Conservation (phyloP, 2,329 filamentous ascomycete species). For the Fusarium redolens region DNA sequence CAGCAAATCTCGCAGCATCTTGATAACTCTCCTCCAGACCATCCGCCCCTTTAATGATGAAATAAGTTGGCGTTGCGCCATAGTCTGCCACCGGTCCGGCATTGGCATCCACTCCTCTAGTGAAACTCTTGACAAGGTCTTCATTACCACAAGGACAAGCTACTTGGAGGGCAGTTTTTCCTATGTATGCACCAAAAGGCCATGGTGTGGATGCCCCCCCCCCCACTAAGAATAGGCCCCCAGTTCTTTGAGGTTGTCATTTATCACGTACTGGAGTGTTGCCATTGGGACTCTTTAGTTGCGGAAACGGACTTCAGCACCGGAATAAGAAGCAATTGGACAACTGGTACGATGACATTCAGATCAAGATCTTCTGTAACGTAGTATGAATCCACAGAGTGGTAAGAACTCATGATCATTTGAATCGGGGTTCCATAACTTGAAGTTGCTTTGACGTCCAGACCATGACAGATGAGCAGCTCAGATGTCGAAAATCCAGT, state of each 20-base stretch:
- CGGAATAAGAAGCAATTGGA: background rate
- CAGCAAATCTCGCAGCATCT: background rate
- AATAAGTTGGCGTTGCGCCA: background rate
- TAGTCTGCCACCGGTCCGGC: background rate
- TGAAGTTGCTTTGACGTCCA: background rate
- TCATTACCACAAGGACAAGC: background rate
- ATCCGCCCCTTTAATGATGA: background rate
- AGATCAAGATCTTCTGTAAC: too few relatives aligned
- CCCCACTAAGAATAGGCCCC: rapidly evolving
- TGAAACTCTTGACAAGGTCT: background rate
- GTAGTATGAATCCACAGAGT: too few relatives aligned
- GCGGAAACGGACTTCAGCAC: background rate
- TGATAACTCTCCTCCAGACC: background rate
- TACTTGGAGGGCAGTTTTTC: background rate
- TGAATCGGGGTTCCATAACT: too few relatives aligned
- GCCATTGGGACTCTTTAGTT: background rate
- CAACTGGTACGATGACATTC: rapidly evolving
- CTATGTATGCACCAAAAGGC: background rate
- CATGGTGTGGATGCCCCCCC: background rate
- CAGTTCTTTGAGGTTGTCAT: background rate
- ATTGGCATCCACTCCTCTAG: background rate
- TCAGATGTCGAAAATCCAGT: background rate
- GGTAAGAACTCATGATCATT: too few relatives aligned
- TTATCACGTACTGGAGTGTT: background rate
- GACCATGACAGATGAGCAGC: background rate